A percentile compares a stretch with the other conserved stretches of the same genome.
Conservation (phyloP, 2,329 filamentous ascomycete genomes). For the Colletotrichum gloeosporioides region DNA sequence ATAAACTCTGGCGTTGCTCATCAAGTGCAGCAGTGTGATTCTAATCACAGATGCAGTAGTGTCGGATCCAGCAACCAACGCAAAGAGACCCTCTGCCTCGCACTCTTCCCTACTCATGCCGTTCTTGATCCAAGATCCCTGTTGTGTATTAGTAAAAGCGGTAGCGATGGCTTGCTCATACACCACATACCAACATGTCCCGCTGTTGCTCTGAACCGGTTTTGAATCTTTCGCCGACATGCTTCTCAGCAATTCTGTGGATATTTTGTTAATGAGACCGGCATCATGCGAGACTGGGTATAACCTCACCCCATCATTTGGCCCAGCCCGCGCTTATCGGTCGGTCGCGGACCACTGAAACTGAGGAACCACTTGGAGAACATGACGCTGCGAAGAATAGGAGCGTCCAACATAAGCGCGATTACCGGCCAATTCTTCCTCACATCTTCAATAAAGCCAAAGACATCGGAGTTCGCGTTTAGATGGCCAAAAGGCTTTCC, state of each 20-base stretch:
- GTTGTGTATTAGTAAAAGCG: neutral
- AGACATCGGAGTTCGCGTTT: constrained; percentile 26
- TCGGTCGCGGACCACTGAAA: constrained; percentile 27
- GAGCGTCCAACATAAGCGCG: constrained; percentile 26
- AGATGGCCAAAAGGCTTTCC: constrained; percentile 31
- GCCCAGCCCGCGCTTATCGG: constrained; percentile 18
- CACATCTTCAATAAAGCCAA: constrained; percentile 21
- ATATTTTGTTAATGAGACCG: neutral
- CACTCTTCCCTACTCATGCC: constrained; percentile 33
- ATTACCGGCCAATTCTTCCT: constrained; percentile 5
- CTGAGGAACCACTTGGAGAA: constrained; percentile 22
- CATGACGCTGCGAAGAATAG: constrained; percentile 24
- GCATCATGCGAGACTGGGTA: neutral
- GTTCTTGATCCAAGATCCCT: constrained; percentile 35
- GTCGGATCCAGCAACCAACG: constrained; percentile 58
- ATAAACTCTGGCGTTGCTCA: constrained; percentile 53
- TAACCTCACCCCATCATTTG: constrained; percentile 27
- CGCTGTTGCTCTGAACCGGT: constrained; percentile 16
- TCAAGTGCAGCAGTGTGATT: constrained; percentile 56
- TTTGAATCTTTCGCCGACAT: constrained; percentile 21
- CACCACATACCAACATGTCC: constrained; percentile 24
- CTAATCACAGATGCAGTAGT: constrained; percentile 62
- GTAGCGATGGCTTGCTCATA: neutral
- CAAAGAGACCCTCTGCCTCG: constrained; percentile 32
- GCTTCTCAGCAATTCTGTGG: constrained; percentile 17